phyloP scores from a whole-genome alignment of 1,284 basidiomycete species.

The Ceratobasidium sp. region DNA sequence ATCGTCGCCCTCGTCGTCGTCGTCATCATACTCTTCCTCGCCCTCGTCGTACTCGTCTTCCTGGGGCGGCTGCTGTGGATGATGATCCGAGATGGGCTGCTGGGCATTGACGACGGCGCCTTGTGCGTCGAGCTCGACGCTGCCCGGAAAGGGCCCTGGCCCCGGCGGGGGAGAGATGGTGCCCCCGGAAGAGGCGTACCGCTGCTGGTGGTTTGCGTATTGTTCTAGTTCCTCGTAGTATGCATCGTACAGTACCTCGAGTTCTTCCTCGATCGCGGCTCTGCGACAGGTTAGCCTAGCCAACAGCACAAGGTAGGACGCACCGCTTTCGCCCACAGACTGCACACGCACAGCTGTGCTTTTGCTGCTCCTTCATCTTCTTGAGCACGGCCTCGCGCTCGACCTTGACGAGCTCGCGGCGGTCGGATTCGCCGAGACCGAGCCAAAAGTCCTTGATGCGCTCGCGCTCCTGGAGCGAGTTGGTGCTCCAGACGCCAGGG shows the following conservation, averaged over 20 bases:
- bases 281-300: slow-evolving; percentile 1
- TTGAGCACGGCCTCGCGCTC: slow-evolving; percentile 96
- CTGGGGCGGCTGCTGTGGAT: slow-evolving; percentile 49
- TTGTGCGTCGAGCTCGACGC: slow-evolving; percentile 92
- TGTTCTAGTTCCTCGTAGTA: slow-evolving; percentile 99
- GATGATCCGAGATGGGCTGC: slow-evolving; percentile 48
- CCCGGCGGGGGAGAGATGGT: slow-evolving; percentile 90
- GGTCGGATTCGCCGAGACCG: slow-evolving; percentile 84
- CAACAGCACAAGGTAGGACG: slow-evolving; percentile 48
- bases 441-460: slow-evolving; percentile 99
- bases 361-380: slow-evolving; percentile 99
- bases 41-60: slow-evolving; percentile 66
- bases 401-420: slow-evolving; percentile 88
- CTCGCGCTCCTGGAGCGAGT: slow-evolving; percentile 89
- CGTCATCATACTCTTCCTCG: slow-evolving; percentile 68
- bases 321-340: slow-evolving; percentile 97
- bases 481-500: slow-evolving; percentile 85
- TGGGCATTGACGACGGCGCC: slow-evolving; percentile 74
- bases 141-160: slow-evolving; percentile 97
- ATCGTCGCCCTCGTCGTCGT: slow-evolving; percentile 70
- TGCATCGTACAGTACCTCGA: slow-evolving; percentile 98
- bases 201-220: slow-evolving; percentile 97
- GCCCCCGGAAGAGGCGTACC: slow-evolving; percentile 84
- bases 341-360: slow-evolving; percentile 92
- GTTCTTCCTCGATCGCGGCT: slow-evolving; percentile 94